phyloP scores from a whole-genome alignment of 306 rosid species.

The Gynostemma pentaphyllum region DNA sequence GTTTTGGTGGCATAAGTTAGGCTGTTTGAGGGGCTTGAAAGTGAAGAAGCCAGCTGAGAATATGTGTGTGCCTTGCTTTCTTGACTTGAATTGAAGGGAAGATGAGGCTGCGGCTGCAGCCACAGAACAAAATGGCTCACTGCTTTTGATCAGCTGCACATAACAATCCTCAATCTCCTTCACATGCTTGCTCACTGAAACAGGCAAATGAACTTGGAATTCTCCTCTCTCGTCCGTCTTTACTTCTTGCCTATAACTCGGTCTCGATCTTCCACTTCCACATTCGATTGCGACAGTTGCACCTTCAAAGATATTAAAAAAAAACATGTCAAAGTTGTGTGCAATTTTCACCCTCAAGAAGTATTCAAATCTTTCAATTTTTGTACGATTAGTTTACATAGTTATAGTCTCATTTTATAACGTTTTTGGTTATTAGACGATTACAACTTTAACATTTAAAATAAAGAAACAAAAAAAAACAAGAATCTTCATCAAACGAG shows the following conservation, averaged over 20 bases:
- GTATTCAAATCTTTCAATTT: too few species aligned
- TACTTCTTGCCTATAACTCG: constrained; percentile 43
- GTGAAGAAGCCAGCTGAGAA: constrained; percentile 88
- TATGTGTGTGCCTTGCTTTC: constrained; percentile 30
- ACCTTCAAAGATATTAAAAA: too few species aligned
- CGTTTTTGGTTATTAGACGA: too few species aligned
- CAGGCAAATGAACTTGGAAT: constrained; percentile 60
- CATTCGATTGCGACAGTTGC: constrained; percentile 74
- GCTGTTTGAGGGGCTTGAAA: constrained; percentile 57
- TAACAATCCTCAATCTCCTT: constrained; percentile 56
- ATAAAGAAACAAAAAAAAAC: too few species aligned
- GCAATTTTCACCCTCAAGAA: too few species aligned
- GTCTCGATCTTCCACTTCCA: constrained; percentile 26
- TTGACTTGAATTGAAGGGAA: constrained; percentile 42
- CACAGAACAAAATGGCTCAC: constrained; percentile 52
- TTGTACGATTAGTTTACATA: too few species aligned
- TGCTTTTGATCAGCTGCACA: constrained; percentile 47
- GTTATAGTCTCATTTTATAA: too few species aligned
- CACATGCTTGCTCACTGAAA: constrained; percentile 43
- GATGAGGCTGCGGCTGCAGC: constrained; percentile 49
- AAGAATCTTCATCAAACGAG: too few species aligned
- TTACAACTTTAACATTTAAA: too few species aligned
- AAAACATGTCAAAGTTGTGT: too few species aligned
- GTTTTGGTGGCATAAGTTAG: constrained; percentile 48
- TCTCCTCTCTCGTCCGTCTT: constrained; percentile 56